These are phyloP conservation scores for Priceomyces melissophilus DNA, from an alignment of 805 yeast species.

Conservation along the genomic window DNA sequence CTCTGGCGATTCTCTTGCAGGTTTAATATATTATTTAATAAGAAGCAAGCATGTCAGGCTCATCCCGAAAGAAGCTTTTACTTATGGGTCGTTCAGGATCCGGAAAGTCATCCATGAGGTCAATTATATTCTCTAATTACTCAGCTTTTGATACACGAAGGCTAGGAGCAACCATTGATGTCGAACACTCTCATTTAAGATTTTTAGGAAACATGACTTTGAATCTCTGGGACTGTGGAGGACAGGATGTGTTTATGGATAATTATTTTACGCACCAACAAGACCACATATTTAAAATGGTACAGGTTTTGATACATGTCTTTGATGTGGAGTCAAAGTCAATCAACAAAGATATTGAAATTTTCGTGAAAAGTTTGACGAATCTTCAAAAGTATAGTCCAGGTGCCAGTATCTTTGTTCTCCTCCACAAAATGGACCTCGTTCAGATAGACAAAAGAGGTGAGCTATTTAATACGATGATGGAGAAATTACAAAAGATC, in stretches of 20 bases:
- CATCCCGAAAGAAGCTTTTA: conserved; percentile 39
- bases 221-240: conserved; percentile 98
- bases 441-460: conserved; percentile 84
- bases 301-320: conserved; percentile 91
- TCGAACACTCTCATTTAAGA: conserved; percentile 93
- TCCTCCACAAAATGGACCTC: conserved; percentile 94
- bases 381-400: conserved; percentile 84
- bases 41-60: conserved; percentile 17
- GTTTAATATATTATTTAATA: neutral
- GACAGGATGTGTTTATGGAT: conserved; percentile 95
- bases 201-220: conserved; percentile 93
- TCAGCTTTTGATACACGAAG: conserved; percentile 96
- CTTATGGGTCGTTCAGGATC: conserved; percentile 90
- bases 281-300: conserved; percentile 92
- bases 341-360: conserved; percentile 88
- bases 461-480: conserved; percentile 79
- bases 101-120: conserved; percentile 96
- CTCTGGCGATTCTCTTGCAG: neutral
- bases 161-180: conserved; percentile 95
- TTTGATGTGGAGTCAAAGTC: conserved; percentile 94
- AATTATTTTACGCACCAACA: conserved; percentile 84
- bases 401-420: conserved; percentile 83
- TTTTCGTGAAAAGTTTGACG: conserved; percentile 77
- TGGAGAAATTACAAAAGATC: conserved; percentile 73
- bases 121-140: conserved; percentile 91